Evolutionary conservation across 2,329 filamentous ascomycete genomes (phyloP).

Genomic region (Triangularia verruculosa): DNA sequence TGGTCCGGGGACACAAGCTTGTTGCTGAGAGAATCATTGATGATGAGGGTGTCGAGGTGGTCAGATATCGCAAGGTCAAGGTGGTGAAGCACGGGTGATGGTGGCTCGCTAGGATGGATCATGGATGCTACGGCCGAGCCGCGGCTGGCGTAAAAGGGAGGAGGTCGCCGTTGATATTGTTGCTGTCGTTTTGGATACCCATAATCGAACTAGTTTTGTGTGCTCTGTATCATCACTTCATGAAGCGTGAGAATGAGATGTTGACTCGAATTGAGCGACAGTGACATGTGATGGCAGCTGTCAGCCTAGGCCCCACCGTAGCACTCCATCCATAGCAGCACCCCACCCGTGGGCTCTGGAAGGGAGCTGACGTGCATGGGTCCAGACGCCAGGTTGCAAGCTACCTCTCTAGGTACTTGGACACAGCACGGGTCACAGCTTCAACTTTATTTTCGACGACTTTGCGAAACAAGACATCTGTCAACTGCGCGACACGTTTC

Average conservation of each 20-base stretch:
- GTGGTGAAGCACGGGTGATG: not conserved
- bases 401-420: no score
- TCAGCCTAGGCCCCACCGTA: not conserved
- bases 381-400: not conserved
- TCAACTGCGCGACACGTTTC: no score
- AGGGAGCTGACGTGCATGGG: not conserved
- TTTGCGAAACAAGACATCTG: not conserved
- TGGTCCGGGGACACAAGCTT: constrained; percentile 50
- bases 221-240: not conserved
- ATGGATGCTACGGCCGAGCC: not conserved
- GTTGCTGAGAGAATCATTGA: constrained; percentile 45
- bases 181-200: not conserved
- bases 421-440: not conserved
- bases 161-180: not conserved
- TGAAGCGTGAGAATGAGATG: no score
- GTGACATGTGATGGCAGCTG: not conserved
- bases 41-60: constrained; percentile 40
- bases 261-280: not conserved
- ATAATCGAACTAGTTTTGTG: not conserved
- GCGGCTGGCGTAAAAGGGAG: not conserved
- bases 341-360: not conserved
- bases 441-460: not conserved
- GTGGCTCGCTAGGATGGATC: not conserved
- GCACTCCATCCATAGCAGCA: not conserved
- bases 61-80: constrained; percentile 37